These are phyloP conservation scores for Leccinum ponderosum DNA, from an alignment of 1,284 basidiomycete species.

Conservation along the genomic window DNA sequence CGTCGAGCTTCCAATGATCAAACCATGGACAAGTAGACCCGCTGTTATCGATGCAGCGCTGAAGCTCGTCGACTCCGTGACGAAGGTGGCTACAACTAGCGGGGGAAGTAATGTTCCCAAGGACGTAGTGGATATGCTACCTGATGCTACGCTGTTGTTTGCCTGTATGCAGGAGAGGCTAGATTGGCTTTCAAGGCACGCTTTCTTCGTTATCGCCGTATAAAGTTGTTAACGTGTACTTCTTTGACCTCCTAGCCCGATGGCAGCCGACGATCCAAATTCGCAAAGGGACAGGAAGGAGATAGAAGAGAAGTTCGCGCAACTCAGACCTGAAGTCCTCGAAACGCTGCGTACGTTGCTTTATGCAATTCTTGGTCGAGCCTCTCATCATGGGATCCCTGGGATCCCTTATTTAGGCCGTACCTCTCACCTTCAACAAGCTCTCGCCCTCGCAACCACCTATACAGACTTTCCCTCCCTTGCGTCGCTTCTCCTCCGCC, in stretches of 20 bases:
- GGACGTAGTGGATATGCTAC: constrained; percentile 54
- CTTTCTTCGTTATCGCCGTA: constrained; percentile 1
- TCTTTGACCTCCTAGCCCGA: constrained; percentile 35
- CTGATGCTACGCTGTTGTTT: constrained; percentile 70
- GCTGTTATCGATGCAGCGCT: constrained; percentile 70
- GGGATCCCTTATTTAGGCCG: constrained; percentile 34
- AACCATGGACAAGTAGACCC: constrained; percentile 84
- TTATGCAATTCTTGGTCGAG: background rate
- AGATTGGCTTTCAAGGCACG: constrained; percentile 66
- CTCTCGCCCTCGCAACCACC: constrained; percentile 82
- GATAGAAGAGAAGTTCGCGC: constrained; percentile 64
- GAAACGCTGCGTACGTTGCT: constrained; percentile 68
- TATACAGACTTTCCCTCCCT: constrained; percentile 85
- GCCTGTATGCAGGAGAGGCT: constrained; percentile 73
- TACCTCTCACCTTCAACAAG: constrained; percentile 66
- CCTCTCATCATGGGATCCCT: background rate
- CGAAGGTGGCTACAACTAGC: constrained; percentile 34
- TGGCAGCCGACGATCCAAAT: constrained; percentile 45
- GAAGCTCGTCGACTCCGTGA: constrained; percentile 73
- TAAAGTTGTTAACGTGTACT: constrained; percentile 5
- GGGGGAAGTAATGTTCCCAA: constrained; percentile 39
- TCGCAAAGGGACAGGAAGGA: constrained; percentile 54
- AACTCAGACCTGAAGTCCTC: constrained; percentile 71
- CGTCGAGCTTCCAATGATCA: constrained; percentile 66
- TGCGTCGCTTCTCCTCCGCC: constrained; percentile 78